Percentiles rank a stretch among this genome's conserved stretches.
phyloP scores from a whole-genome alignment of 1,284 basidiomycete genomes.

The Leccinum variabile region DNA sequence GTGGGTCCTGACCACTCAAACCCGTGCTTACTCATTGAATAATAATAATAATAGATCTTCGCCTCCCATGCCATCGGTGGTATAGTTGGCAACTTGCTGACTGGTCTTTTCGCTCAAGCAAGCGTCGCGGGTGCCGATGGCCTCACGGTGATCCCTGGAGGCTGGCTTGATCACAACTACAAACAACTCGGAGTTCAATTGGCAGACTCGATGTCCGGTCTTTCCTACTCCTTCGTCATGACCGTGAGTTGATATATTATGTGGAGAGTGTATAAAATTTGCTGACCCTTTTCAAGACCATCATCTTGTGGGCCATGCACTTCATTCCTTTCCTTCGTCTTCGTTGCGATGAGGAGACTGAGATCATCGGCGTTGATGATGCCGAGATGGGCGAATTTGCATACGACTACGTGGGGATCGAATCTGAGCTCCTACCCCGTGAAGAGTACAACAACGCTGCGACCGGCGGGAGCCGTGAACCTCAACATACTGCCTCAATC shows the following conservation, averaged over 20 bases:
- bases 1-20: slow-evolving; percentile 36
- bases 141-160: slow-evolving; percentile 69
- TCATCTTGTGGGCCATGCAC: slow-evolving; percentile 93
- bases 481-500: slow-evolving; percentile 23
- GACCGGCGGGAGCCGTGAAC: slow-evolving; percentile 25
- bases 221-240: slow-evolving; percentile 80
- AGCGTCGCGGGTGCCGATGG: slow-evolving; percentile 88
- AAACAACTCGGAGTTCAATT: slow-evolving; percentile 87
- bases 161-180: slow-evolving; percentile 89
- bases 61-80: slow-evolving; percentile 90
- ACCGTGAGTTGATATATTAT: slow-evolving; percentile 52
- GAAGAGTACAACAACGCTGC: slow-evolving; percentile 22
- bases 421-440: slow-evolving; percentile 48
- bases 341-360: slow-evolving; percentile 78
- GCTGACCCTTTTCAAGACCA: slow-evolving; percentile 47
- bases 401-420: slow-evolving; percentile 85
- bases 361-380: slow-evolving; percentile 93
- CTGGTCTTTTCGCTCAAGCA: slow-evolving; percentile 85
- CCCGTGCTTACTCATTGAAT: slow-evolving; percentile 4
- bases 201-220: slow-evolving; percentile 74
- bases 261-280: not conserved
- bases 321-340: slow-evolving; percentile 85
- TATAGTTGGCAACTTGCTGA: slow-evolving; percentile 83
- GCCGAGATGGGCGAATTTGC: slow-evolving; percentile 92
- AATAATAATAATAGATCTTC: slow-evolving; percentile 63